Evolutionary conservation across 78 protist species (phyloP).

Genomic region (Guillardia theta): DNA sequence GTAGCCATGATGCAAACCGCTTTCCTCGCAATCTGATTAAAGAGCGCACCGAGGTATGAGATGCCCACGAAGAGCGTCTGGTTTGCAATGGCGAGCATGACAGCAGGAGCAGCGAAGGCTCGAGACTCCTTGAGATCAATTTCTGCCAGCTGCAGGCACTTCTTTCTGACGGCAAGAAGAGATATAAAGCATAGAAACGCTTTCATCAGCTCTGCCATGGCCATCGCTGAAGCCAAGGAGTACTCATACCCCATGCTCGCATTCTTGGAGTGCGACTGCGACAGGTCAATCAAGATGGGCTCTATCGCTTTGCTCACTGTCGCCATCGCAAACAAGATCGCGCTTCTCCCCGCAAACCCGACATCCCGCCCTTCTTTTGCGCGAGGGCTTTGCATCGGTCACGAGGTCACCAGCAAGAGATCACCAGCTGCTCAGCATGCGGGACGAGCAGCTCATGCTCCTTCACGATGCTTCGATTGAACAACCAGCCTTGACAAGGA

Average conservation of each 20-base stretch:
- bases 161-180: not conserved
- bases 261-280: not conserved
- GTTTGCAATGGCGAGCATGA: not conserved
- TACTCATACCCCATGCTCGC: not conserved
- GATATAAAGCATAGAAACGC: not conserved
- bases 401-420: too few species aligned
- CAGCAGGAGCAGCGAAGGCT: not conserved
- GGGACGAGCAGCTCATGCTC: too few species aligned
- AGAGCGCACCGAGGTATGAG: not conserved
- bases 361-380: too few species aligned
- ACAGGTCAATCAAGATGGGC: not conserved
- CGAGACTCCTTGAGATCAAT: not conserved
- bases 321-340: not conserved
- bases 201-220: not conserved
- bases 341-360: too few species aligned
- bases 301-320: not conserved
- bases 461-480: too few species aligned
- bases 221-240: not conserved
- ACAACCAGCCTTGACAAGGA: too few species aligned
- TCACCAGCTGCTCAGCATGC: too few species aligned
- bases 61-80: not conserved
- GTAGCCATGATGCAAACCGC: not conserved
- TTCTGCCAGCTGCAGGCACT: not conserved
- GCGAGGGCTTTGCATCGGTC: too few species aligned
- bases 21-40: not conserved